A percentile compares a stretch with the other conserved stretches of the same genome.
Evolutionary conservation across 2,329 filamentous ascomycete species (phyloP).

Genomic region (Rhynchosporium agropyri): DNA sequence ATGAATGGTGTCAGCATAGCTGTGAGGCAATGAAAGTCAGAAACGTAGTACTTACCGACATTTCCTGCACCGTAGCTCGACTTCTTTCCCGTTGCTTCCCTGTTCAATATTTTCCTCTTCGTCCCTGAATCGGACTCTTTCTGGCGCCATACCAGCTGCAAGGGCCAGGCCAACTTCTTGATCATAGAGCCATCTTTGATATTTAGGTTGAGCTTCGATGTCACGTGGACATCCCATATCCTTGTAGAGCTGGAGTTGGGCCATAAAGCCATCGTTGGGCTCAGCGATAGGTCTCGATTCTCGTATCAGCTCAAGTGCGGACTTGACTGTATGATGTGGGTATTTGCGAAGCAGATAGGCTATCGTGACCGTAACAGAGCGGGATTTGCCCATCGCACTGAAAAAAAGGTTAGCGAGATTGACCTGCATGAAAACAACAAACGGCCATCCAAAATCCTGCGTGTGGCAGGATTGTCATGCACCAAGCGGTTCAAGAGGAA

Average conservation of each 20-base stretch:
- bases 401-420: slow-evolving; percentile 25
- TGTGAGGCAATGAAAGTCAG: background rate
- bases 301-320: slow-evolving; percentile 69
- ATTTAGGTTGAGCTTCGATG: slow-evolving; percentile 70
- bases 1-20: background rate
- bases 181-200: slow-evolving; percentile 77
- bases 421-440: slow-evolving; percentile 14
- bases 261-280: slow-evolving; percentile 90
- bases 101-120: slow-evolving; percentile 52
- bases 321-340: slow-evolving; percentile 50
- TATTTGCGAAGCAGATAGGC: slow-evolving; percentile 80
- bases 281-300: slow-evolving; percentile 76
- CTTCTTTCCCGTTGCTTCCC: slow-evolving; percentile 39
- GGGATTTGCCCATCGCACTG: slow-evolving; percentile 95
- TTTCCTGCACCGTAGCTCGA: slow-evolving; percentile 84
- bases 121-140: slow-evolving; percentile 81
- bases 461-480: background rate
- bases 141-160: slow-evolving; percentile 76
- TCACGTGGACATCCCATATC: slow-evolving; percentile 78
- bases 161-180: slow-evolving; percentile 67
- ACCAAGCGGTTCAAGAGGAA: background rate
- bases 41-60: slow-evolving; percentile 61
- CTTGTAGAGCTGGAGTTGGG: slow-evolving; percentile 84
- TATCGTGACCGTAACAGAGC: slow-evolving; percentile 80
- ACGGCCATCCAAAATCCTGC: background rate